Evolutionary conservation across 805 yeast genomes (phyloP).

Genomic region (Saturnispora sanitii): DNA sequence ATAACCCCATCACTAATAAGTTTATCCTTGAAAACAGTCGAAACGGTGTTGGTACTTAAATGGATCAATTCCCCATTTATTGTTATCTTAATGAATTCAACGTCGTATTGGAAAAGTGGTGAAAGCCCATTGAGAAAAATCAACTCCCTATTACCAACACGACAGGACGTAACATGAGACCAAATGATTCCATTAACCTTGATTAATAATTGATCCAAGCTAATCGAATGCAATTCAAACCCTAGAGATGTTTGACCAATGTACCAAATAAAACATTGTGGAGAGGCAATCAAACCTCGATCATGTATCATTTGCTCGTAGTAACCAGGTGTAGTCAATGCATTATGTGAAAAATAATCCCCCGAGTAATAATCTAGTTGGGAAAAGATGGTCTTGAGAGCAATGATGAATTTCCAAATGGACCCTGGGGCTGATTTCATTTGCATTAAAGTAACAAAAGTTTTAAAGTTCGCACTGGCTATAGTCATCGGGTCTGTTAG

Average conservation of each 20-base stretch:
- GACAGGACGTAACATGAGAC: constrained; percentile 53
- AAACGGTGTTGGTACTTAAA: constrained; percentile 26
- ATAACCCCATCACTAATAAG: constrained; percentile 27
- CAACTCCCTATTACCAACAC: constrained; percentile 36
- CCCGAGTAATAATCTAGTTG: constrained; percentile 38
- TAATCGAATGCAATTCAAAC: constrained; percentile 38
- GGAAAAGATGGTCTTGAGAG: constrained; percentile 39
- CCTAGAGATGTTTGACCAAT: constrained; percentile 44
- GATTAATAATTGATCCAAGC: constrained; percentile 33
- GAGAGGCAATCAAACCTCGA: constrained; percentile 19
- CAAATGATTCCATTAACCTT: constrained; percentile 59
- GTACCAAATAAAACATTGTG: constrained; percentile 35
- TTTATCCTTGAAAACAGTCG: constrained; percentile 27
- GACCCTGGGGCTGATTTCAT: no score
- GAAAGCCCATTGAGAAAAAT: constrained; percentile 57
- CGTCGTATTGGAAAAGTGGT: constrained; percentile 54
- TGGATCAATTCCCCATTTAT: constrained; percentile 23
- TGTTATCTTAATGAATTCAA: constrained; percentile 35
- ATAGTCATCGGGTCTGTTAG: neutral
- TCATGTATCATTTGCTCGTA: constrained; percentile 17
- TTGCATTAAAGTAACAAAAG: constrained; percentile 9
- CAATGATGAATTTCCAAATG: constrained; percentile 43
- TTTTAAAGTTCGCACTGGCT: constrained; percentile 1
- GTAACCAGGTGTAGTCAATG: constrained; percentile 27
- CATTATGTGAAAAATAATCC: constrained; percentile 28